These are phyloP conservation scores for Lanmaoa rubissima DNA, from an alignment of 768 basidiomycete species.

Conservation along the genomic window DNA sequence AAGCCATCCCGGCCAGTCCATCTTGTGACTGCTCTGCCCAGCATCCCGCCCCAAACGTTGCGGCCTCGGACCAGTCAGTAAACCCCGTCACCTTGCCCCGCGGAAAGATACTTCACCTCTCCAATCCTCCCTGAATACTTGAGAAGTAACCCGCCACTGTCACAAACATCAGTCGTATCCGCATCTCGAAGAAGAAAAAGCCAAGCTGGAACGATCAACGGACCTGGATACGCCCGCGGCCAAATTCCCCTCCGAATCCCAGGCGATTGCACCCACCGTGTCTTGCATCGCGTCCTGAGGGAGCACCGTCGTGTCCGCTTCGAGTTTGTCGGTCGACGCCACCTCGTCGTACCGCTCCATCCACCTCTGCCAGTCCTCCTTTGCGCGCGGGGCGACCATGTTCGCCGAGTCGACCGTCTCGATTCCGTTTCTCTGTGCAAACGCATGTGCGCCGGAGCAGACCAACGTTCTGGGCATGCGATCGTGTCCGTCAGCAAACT, in stretches of 20 bases:
- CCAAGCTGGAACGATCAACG: neutral
- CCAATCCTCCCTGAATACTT: slow-evolving; percentile 74
- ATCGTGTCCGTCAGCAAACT: neutral
- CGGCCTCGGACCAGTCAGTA: slow-evolving; percentile 46
- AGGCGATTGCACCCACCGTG: slow-evolving; percentile 78
- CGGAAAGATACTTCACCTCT: slow-evolving; percentile 46
- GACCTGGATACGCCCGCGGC: slow-evolving; percentile 80
- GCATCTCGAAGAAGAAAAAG: no score
- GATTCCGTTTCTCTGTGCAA: slow-evolving; percentile 41
- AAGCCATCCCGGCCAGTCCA: slow-evolving; percentile 46
- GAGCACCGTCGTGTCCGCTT: neutral
- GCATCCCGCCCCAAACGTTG: slow-evolving; percentile 71
- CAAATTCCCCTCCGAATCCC: slow-evolving; percentile 42
- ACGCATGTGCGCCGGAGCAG: slow-evolving; percentile 55
- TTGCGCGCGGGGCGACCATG: slow-evolving; percentile 51
- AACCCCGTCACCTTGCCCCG: neutral
- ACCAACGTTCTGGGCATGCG: slow-evolving; percentile 51
- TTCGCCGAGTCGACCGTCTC: slow-evolving; percentile 40
- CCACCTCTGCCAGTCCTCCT: slow-evolving; percentile 62
- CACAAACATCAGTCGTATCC: neutral
- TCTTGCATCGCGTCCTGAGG: slow-evolving; percentile 53
- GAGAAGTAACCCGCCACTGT: slow-evolving; percentile 75
- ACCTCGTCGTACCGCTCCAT: slow-evolving; percentile 37
- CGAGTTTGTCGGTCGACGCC: slow-evolving; percentile 9
- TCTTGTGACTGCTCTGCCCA: slow-evolving; percentile 51